Evolutionary conservation across 1,284 basidiomycete species (phyloP), one percentile per base, ranked within the genome.

Genomic region (Austroboletus novae-zelandiae): DNA sequence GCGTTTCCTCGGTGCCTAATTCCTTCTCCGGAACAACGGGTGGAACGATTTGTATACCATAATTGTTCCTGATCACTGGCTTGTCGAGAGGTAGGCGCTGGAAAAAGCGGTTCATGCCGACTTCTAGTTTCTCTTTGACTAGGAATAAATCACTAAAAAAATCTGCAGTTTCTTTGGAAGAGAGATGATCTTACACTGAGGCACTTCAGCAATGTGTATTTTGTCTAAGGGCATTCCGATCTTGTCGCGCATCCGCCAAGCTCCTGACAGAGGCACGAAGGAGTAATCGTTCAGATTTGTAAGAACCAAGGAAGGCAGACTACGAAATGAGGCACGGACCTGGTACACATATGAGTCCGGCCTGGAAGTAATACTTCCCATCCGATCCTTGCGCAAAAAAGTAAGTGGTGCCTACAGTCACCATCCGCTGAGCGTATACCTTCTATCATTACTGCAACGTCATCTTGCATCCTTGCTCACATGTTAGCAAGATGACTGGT

Each of bases 221-320:
- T 89, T 80, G 40, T 89, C 83, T 18, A 91, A 68, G 5, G 82
- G 74, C 61, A 83, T 69, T 9, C 88, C 89, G 50, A 90, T 79
- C 69, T 91, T 91, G 68, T 91, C 89, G 51, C 77, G 62, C 65
- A 91, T 74, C 20, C 89, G 74, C 90, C 90, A 92, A 56, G 80
- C 84, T 9, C 89, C 87, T 88, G 57, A n/a, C 15, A 13, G 4
- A 43, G 2, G 9, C 5, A 4, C 15, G 17, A 17, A 31, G 29
- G 37, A 25, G 29, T 2, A 4, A 27, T 34, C 25, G 5, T 25
- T 37, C 36, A 27, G 25, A 27, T 27, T 1, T 27, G 5, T 27
- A 1, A 41, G 14, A n/a, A 17, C 14, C 34, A 37, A 37, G 10
- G 9, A 40, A n/a, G 39, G 6, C 11, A n/a, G 9, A 13, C 5